phyloP scores from a whole-genome alignment of 345 rosid genomes.

The Eucalyptus sp. region DNA sequence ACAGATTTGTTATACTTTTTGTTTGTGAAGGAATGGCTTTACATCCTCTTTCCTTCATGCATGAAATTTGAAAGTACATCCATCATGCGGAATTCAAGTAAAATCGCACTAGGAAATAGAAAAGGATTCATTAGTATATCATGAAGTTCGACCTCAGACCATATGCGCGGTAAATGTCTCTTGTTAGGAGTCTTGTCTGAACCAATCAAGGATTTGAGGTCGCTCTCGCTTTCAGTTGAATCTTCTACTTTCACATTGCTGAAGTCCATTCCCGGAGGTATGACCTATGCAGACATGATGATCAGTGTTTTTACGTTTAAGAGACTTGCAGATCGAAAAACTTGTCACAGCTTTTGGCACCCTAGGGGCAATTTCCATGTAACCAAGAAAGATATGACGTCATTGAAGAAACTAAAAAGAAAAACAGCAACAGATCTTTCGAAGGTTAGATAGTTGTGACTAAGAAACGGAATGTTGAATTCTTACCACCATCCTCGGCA shows the following conservation, averaged over 20 bases:
- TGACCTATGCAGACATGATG: constrained; percentile 21
- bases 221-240: constrained; percentile 35
- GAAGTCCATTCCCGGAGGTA: constrained; percentile 73
- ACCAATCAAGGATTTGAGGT: constrained; percentile 44
- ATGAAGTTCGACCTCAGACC: constrained; percentile 53
- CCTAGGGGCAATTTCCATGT: not conserved
- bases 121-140: not conserved
- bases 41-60: not conserved
- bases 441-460: not conserved
- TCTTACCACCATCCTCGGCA: constrained; percentile 67
- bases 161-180: constrained; percentile 65
- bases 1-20: not conserved
- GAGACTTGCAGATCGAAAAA: not conserved
- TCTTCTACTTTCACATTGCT: constrained; percentile 42
- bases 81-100: not conserved
- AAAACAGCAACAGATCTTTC: not conserved
- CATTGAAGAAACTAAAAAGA: not conserved
- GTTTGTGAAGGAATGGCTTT: not conserved
- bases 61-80: not conserved
- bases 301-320: not conserved
- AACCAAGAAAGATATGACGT: not conserved
- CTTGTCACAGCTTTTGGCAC: not conserved
- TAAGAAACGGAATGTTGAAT: not conserved
- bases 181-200: constrained; percentile 49
- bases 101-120: not conserved